These are phyloP conservation scores for Scenedesmus sp. DNA, from an alignment of 163 green algal species.

Conservation along the genomic window DNA sequence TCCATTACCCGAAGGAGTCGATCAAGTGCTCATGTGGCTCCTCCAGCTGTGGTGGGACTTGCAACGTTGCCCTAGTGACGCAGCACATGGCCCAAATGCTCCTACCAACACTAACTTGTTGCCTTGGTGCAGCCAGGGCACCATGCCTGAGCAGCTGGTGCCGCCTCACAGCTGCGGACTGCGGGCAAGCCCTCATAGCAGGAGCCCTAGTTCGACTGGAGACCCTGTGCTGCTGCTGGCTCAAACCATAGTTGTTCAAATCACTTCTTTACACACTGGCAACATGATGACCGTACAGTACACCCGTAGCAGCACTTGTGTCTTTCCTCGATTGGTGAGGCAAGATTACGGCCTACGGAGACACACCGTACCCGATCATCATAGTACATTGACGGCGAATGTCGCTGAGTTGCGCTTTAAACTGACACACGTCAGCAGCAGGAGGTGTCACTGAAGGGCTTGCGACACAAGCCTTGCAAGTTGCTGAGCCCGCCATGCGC, in stretches of 20 bases:
- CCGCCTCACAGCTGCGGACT: not conserved
- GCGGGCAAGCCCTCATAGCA: not conserved
- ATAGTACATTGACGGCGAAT: not conserved
- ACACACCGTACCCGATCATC: not conserved
- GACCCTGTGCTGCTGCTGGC: not conserved
- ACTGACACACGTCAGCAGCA: not conserved
- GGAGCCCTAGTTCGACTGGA: not conserved
- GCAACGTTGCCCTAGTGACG: not conserved
- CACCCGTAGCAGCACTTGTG: not conserved
- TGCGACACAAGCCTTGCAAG: too few species aligned
- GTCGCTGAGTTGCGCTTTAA: not conserved
- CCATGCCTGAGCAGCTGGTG: not conserved
- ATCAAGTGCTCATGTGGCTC: not conserved
- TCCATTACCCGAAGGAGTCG: conserved; percentile 10
- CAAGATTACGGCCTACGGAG: not conserved
- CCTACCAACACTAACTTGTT: not conserved
- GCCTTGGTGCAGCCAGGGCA: not conserved
- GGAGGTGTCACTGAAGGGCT: not conserved
- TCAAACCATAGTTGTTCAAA: not conserved
- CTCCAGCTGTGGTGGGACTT: conserved; percentile 1
- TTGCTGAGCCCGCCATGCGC: not conserved
- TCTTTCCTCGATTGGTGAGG: not conserved
- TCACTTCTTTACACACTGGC: not conserved
- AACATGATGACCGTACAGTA: not conserved
- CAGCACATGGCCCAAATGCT: not conserved